These are phyloP conservation scores for Curvularia eragrostidis DNA, from an alignment of 2,329 filamentous ascomycete genomes.

Conservation along the genomic window DNA sequence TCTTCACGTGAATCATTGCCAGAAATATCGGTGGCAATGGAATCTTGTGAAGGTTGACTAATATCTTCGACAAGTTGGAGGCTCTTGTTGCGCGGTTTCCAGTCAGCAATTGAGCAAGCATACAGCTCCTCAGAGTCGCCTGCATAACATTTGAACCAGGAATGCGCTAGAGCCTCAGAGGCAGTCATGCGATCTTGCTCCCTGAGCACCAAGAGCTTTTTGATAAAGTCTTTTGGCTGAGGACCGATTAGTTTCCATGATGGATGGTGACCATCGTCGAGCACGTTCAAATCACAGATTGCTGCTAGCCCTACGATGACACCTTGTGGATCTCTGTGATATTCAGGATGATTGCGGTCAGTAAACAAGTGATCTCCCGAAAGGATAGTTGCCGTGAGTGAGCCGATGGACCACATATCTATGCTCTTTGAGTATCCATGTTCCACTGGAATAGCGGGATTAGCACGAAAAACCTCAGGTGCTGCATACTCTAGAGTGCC, in stretches of 20 bases:
- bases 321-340: conserved; percentile 29
- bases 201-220: conserved; percentile 58
- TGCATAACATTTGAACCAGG: conserved; percentile 62
- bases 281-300: conserved; percentile 52
- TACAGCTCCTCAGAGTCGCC: conserved; percentile 60
- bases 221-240: conserved; percentile 62
- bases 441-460: conserved; percentile 28
- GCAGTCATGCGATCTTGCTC: conserved; percentile 60
- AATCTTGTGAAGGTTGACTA: conserved; percentile 1
- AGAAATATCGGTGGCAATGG: background rate
- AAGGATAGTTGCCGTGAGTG: conserved; percentile 60
- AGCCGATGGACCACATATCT: conserved; percentile 69
- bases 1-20: background rate
- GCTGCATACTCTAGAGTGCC: conserved; percentile 66
- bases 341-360: conserved; percentile 40
- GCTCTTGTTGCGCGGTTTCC: conserved; percentile 54
- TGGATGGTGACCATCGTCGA: conserved; percentile 51
- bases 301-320: conserved; percentile 46
- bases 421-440: conserved; percentile 64
- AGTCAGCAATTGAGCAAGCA: conserved; percentile 55
- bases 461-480: conserved; percentile 54
- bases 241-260: conserved; percentile 53
- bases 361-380: conserved; percentile 59
- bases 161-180: conserved; percentile 60
- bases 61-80: conserved; percentile 41